Conservation (phyloP, 73 alveolate genomes). For the Paramecium pentaurelia region DNA sequence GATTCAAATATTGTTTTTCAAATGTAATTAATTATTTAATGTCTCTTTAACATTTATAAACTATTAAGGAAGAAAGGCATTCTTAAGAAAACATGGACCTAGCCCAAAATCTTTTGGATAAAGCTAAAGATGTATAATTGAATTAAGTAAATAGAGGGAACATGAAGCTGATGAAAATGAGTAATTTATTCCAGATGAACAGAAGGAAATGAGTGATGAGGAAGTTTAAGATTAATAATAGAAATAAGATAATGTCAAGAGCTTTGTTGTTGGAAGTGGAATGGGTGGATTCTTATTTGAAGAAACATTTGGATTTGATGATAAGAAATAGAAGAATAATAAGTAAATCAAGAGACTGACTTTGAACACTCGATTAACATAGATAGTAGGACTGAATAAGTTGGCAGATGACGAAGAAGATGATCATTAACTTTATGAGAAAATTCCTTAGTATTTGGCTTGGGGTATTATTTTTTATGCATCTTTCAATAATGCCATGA, state of each 20-base stretch:
- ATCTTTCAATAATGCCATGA: slow-evolving; percentile 20
- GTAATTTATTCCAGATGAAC: neutral
- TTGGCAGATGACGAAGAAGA: neutral
- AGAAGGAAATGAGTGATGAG: neutral
- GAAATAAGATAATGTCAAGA: neutral
- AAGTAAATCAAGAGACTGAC: neutral
- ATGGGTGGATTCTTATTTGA: neutral
- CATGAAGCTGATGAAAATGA: neutral
- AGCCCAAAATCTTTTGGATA: neutral
- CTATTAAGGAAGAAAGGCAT: neutral
- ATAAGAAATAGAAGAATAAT: neutral
- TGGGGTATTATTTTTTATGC: slow-evolving; percentile 55
- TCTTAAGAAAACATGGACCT: neutral
- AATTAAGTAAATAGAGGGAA: neutral
- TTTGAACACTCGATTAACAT: neutral
- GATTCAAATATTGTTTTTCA: neutral
- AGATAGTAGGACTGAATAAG: neutral
- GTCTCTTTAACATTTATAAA: neutral
- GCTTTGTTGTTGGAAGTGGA: neutral
- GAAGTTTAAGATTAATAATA: neutral
- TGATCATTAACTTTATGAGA: slow-evolving; percentile 25
- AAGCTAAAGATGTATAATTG: neutral
- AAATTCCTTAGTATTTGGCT: slow-evolving; percentile 31
- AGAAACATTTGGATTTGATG: slow-evolving; percentile 9
- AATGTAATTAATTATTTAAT: neutral